Evolutionary conservation across 2,329 filamentous ascomycete genomes (phyloP), one percentile per base, ranked within the genome.

Genomic region (Aotearoamyces nothofagi): DNA sequence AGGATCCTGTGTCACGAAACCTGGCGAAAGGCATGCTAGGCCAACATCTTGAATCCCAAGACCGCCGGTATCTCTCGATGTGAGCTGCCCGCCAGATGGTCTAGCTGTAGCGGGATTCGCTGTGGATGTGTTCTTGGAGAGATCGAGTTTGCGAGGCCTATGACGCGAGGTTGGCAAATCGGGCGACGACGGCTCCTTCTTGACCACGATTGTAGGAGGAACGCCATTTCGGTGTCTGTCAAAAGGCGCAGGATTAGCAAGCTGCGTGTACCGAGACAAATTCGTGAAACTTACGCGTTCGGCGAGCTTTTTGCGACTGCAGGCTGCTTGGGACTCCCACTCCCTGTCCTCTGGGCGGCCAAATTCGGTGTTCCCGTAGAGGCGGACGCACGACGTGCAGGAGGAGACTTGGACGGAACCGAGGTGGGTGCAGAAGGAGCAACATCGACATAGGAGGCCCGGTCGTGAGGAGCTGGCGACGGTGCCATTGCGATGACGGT

Each of bases 1-100:
- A n/a, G 90, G 87, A 53, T 98, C 84, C 44, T 96, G 81, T 10
- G 90, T 96, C 40, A 92, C 76, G 47, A 98, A 96, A 30, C 90
- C 90, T 0, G 90, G 90, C 2, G 90, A 96, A 31, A 98, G 63
- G 47, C 90, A 98, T 23, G 87, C 87, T 32, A 96, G 66, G 33
- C 90, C 90, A 15, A 96, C 80, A 54, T 94, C 83, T 45, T 92
- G 84, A 47, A 96, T 87, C 23, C 68, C 80, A 20, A 90, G 58
- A 13, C 76, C 70, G 25, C 65, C 66, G 33, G 57, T 66, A 36
- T 92, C 82, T 41, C 82, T 70, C 14, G 76, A 77, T 6, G 82
- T 90, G 54, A 92, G 61, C 20, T 68, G 69, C 17, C 59, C 60
- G 12, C 63, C 68, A 2, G 78, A 69, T 15, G 83, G 78, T 22